Conservation (phyloP, 2,329 filamentous ascomycete species). For the Neoarthrinium moseri region DNA sequence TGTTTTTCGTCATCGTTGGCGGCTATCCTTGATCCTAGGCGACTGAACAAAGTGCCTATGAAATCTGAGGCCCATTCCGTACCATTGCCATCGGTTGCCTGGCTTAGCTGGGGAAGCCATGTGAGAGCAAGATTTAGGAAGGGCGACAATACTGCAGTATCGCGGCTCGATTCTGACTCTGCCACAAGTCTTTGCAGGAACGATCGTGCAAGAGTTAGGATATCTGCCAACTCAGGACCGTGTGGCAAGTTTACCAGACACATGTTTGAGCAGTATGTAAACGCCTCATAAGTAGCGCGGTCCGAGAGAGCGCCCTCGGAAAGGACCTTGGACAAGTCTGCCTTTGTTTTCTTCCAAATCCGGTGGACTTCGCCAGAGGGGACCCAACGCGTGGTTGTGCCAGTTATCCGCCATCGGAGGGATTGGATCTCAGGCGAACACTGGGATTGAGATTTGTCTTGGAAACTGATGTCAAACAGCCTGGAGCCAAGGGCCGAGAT, state of each 20-base stretch:
- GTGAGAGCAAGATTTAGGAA: conserved; percentile 25
- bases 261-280: conserved; percentile 25
- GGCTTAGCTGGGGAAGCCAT: conserved; percentile 13
- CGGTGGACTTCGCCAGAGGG: conserved; percentile 19
- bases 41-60: neutral
- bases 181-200: conserved; percentile 21
- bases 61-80: neutral
- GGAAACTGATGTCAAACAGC: conserved; percentile 30
- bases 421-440: conserved; percentile 21
- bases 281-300: conserved; percentile 26
- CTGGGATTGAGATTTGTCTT: conserved; percentile 17
- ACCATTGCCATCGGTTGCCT: neutral
- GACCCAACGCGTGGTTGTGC: conserved; percentile 25
- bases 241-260: conserved; percentile 25
- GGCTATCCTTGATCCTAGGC: neutral
- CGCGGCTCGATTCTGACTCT: conserved; percentile 12
- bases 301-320: conserved; percentile 19
- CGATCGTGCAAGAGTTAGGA: conserved; percentile 19
- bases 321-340: conserved; percentile 21
- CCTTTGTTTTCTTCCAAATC: conserved; percentile 24
- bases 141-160: conserved; percentile 12
- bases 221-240: conserved; percentile 22
- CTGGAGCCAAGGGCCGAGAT: conserved; percentile 28
- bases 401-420: conserved; percentile 27
- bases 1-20: neutral